Conservation (phyloP, 2,329 filamentous ascomycete species). For the Trichophyton simii region DNA sequence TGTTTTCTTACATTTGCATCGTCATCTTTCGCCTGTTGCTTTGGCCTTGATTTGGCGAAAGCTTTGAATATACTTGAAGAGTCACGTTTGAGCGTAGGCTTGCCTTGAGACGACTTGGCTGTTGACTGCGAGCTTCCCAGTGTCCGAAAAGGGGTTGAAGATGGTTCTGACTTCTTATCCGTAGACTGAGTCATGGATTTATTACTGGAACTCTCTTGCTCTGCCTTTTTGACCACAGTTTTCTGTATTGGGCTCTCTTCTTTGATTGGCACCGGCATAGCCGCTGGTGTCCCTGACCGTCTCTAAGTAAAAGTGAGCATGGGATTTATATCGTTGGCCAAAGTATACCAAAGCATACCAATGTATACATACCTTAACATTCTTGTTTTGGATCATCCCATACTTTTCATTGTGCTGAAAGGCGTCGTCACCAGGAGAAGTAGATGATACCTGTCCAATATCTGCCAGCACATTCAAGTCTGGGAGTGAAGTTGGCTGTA, state of each 20-base stretch:
- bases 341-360: background rate
- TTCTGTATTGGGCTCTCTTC: background rate
- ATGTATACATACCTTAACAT: slow-evolving; percentile 41
- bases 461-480: slow-evolving; percentile 62
- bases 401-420: slow-evolving; percentile 49
- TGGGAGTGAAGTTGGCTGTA: slow-evolving; percentile 58
- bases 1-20: slow-evolving; percentile 24
- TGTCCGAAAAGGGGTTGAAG: slow-evolving; percentile 11
- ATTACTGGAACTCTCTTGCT: slow-evolving; percentile 2
- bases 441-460: slow-evolving; percentile 50
- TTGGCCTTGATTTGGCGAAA: slow-evolving; percentile 60
- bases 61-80: slow-evolving; percentile 60
- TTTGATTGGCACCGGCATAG: background rate
- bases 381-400: slow-evolving; percentile 61
- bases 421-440: slow-evolving; percentile 48
- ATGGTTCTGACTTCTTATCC: slow-evolving; percentile 5
- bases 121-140: slow-evolving; percentile 20
- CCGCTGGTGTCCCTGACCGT: slow-evolving; percentile 3
- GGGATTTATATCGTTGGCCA: background rate
- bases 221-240: background rate
- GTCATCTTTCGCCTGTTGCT: slow-evolving; percentile 32
- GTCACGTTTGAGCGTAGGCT: slow-evolving; percentile 44
- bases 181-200: background rate
- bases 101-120: slow-evolving; percentile 27
- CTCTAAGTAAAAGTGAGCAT: slow-evolving; percentile 3